Percentiles rank a stretch among this genome's conserved stretches.
Evolutionary conservation across 2,329 filamentous ascomycete species (phyloP).

Genomic region (Aspergillus viridinutans): DNA sequence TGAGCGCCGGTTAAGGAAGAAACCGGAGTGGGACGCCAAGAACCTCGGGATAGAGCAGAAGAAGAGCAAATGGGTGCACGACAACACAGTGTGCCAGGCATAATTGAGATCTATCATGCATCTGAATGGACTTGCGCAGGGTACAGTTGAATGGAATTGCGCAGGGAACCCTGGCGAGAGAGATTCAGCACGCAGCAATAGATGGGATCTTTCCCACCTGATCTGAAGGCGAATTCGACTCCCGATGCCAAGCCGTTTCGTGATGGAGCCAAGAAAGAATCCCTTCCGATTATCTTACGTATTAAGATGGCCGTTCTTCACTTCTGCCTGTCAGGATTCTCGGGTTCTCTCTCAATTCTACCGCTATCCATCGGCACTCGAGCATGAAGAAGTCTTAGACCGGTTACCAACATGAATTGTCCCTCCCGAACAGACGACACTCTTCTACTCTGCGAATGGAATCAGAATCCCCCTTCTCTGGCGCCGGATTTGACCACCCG

Average conservation of each 20-base stretch:
- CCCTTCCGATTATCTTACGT: not conserved
- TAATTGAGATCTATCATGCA: not conserved
- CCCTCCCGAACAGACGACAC: conserved; percentile 51
- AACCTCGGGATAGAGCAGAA: not conserved
- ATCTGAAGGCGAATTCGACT: not conserved
- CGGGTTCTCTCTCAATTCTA: not conserved
- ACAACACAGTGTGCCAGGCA: not conserved
- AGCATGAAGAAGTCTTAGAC: not conserved
- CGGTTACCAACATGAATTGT: conserved; percentile 46
- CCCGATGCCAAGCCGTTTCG: not conserved
- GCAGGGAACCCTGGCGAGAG: not conserved
- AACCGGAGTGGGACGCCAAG: not conserved
- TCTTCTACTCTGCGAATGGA: conserved; percentile 48
- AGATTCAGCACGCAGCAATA: not conserved
- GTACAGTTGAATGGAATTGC: not conserved
- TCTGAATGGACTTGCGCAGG: not conserved
- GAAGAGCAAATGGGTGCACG: not conserved
- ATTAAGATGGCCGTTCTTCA: not conserved
- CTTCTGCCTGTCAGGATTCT: not conserved
- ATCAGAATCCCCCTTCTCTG: conserved; percentile 51
- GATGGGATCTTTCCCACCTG: not conserved
- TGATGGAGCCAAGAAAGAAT: not conserved
- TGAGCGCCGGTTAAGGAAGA: not conserved
- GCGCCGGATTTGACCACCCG: conserved; percentile 50
- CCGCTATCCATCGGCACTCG: not conserved